Evolutionary conservation across 1,139 yeast species (phyloP).

Genomic region (Sugiyamaella paludigena): DNA sequence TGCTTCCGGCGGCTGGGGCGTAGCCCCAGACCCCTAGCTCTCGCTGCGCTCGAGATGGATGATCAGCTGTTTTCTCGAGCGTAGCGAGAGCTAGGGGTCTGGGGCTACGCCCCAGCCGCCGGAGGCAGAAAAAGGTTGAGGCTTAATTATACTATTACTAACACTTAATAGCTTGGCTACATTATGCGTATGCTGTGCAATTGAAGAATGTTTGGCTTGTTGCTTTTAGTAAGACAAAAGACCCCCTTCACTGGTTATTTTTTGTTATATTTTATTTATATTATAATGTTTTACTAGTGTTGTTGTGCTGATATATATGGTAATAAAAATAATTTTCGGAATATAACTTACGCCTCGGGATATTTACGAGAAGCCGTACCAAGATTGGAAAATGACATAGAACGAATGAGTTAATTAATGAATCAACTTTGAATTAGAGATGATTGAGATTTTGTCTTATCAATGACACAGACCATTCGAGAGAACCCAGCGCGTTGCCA

Average conservation of each 20-base stretch:
- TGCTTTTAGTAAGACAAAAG: conserved; percentile 14
- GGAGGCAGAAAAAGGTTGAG: neutral
- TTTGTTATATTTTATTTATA: neutral
- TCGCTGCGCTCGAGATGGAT: neutral
- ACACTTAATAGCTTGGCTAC: conserved; percentile 21
- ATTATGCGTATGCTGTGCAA: conserved; percentile 29
- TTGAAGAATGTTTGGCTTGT: conserved; percentile 39
- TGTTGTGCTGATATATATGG: neutral
- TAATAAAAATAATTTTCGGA: neutral
- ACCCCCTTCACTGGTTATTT: neutral
- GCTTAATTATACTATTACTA: neutral
- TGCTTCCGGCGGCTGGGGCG: too few species aligned
- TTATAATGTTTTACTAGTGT: neutral
- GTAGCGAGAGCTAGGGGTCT: neutral
- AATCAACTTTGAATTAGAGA: too few species aligned
- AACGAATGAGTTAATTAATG: too few species aligned
- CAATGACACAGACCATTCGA: too few species aligned
- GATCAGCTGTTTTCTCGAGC: neutral
- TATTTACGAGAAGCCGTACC: too few species aligned
- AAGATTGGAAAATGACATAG: too few species aligned
- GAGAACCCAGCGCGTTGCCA: too few species aligned
- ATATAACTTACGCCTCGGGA: neutral
- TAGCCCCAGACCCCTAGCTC: too few species aligned
- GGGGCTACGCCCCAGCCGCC: conserved; percentile 4
- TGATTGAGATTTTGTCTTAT: too few species aligned